Conservation (phyloP, 2,329 filamentous ascomycete species). For the Neurospora sp. region DNA sequence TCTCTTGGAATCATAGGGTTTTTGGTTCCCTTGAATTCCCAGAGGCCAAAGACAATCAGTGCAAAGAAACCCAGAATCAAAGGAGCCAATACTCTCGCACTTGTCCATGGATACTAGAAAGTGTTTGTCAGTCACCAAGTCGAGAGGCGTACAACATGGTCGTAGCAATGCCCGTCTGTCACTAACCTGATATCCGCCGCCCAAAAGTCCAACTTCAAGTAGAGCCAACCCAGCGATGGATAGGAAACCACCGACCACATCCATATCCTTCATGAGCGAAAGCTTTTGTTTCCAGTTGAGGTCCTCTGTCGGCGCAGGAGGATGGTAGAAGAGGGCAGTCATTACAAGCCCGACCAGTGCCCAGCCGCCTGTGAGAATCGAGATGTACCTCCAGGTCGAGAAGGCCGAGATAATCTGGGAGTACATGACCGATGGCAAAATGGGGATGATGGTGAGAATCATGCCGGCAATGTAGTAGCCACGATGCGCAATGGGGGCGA, state of each 20-base stretch:
- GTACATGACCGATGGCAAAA: constrained; percentile 52
- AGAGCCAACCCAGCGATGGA: constrained; percentile 38
- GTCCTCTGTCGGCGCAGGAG: constrained; percentile 36
- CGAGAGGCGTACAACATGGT: background rate
- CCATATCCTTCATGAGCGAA: constrained; percentile 35
- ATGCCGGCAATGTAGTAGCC: constrained; percentile 52
- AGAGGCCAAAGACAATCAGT: constrained; percentile 26
- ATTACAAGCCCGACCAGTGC: constrained; percentile 40
- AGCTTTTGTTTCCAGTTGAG: constrained; percentile 28
- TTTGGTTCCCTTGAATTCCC: constrained; percentile 27
- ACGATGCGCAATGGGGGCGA: constrained; percentile 55
- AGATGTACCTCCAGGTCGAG: constrained; percentile 45
- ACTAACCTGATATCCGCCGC: constrained; percentile 26
- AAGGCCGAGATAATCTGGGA: constrained; percentile 41
- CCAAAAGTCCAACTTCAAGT: constrained; percentile 39
- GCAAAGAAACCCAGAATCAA: constrained; percentile 30
- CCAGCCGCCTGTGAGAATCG: constrained; percentile 42
- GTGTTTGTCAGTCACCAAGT: constrained; percentile 1
- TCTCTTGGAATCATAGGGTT: constrained; percentile 34
- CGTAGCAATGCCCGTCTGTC: background rate
- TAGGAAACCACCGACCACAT: constrained; percentile 41
- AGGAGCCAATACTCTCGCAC: constrained; percentile 28
- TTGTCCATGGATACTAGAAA: constrained; percentile 25
- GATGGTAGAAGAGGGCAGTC: constrained; percentile 42
- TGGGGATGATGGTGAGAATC: constrained; percentile 53